phyloP scores from a whole-genome alignment of 2,329 filamentous ascomycete genomes.

The Stachybotrys chartarum region DNA sequence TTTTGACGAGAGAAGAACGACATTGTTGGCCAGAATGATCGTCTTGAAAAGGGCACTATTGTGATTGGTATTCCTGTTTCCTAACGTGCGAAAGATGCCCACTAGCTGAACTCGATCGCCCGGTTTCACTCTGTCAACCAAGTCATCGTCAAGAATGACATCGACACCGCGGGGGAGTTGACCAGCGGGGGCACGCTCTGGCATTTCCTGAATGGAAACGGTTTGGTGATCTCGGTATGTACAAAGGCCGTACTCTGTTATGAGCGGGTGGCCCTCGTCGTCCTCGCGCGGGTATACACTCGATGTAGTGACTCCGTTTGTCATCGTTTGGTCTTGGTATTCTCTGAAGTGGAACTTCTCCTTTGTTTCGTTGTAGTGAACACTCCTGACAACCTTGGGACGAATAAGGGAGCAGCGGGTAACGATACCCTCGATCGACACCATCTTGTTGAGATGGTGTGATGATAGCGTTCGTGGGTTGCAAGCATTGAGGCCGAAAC shows the following conservation, averaged over 20 bases:
- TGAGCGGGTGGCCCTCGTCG: slow-evolving; percentile 82
- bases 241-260: slow-evolving; percentile 93
- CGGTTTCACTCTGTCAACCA: slow-evolving; percentile 91
- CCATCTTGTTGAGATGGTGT: slow-evolving; percentile 88
- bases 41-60: slow-evolving; percentile 95
- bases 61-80: slow-evolving; percentile 85
- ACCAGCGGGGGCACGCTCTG: slow-evolving; percentile 87
- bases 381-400: slow-evolving; percentile 96
- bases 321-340: slow-evolving; percentile 97
- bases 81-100: slow-evolving; percentile 90
- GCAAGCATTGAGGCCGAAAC: slow-evolving; percentile 90
- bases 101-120: slow-evolving; percentile 95
- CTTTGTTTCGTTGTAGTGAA: slow-evolving; percentile 88
- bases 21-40: slow-evolving; percentile 85
- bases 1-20: slow-evolving; percentile 91
- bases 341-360: slow-evolving; percentile 82
- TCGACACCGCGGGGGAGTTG: slow-evolving; percentile 94
- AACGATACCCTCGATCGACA: slow-evolving; percentile 94
- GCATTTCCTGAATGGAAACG: slow-evolving; percentile 99
- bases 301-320: slow-evolving; percentile 77
- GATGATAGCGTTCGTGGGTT: slow-evolving; percentile 91
- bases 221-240: slow-evolving; percentile 96
- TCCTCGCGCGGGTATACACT: slow-evolving; percentile 94
- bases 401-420: slow-evolving; percentile 92
- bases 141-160: slow-evolving; percentile 91